Evolutionary conservation across 2,329 filamentous ascomycete species (phyloP).

Genomic region (Pezicula radicicola): DNA sequence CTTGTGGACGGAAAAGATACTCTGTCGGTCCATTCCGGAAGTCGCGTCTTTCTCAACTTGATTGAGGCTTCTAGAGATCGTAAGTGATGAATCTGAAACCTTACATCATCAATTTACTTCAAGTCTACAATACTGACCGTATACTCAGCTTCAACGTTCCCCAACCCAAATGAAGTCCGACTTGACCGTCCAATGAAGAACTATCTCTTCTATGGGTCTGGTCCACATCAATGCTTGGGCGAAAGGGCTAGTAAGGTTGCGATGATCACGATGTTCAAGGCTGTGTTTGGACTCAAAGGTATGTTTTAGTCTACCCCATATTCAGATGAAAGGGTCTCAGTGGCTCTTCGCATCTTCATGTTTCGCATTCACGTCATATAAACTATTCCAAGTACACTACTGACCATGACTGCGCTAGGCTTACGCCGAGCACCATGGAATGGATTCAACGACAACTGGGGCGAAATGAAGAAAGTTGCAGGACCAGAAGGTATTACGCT

Average conservation of each 20-base stretch:
- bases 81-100: no score
- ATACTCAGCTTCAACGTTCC: constrained; percentile 46
- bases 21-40: constrained; percentile 49
- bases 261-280: constrained; percentile 43
- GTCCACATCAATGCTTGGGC: constrained; percentile 61
- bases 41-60: constrained; percentile 63
- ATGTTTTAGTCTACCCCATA: constrained; percentile 6
- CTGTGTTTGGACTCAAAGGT: constrained; percentile 18
- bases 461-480: constrained; percentile 18
- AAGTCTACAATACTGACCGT: no score
- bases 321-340: no score
- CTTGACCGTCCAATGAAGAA: constrained; percentile 59
- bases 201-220: constrained; percentile 64
- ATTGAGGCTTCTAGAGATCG: constrained; percentile 52
- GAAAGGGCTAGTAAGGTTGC: constrained; percentile 57
- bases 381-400: no score
- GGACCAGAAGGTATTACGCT: constrained; percentile 24
- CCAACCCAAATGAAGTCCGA: constrained; percentile 56
- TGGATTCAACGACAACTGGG: constrained; percentile 30
- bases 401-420: no score
- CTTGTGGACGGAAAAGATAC: constrained; percentile 46
- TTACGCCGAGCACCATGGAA: constrained; percentile 17
- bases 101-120: no score
- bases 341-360: no score
- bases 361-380: no score